Evolutionary conservation across 495 filamentous ascomycete species (phyloP), one percentile per base, ranked within the genome.

Genomic region (Aspergillus baeticus): DNA sequence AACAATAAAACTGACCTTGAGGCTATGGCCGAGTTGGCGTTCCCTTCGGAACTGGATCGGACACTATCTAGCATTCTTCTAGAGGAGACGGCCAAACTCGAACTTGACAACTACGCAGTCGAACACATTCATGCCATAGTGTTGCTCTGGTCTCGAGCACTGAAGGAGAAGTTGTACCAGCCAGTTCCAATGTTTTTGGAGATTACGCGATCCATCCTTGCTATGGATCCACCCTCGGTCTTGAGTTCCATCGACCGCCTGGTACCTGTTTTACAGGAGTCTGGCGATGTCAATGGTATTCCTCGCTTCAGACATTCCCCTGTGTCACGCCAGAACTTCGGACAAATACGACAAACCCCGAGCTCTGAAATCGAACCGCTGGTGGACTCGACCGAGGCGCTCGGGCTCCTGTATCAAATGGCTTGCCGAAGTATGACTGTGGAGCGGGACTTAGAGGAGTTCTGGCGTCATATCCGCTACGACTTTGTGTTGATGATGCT

Each of bases 401-500:
- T 90, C 7, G 70, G 74, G 29, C 62, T 89, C 23, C 72, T 90
- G 4, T 77, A 85, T 48, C 66, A 77, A 18, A 75, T 88, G 29
- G 81, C 82, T n/a, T 69, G 76, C 15, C 75, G 73, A 35, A 74
- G 81, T 62, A 48, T 76, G 26, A 72, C 75, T 51, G 58, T 70
- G 14, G 61, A 73, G 11, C 64, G 66, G 17, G 72, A 72, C 5
- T 65, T 81, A 6, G 67, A 75, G 7, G 61, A 60, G 18, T 85
- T 89, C 62, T 91, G 87, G 87, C 71, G 72, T 43, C 60, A 68
- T 22, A 78, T 88, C 39, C 77, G 83, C 14, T 79, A 80, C 48
- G 82, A 85, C 18, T 88, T 88, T 65, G 75, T 85, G 15, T 63
- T 89, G 15, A 77, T 87, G 65, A 82, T 87, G 72, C 70, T 90